Conservation (phyloP, 2,329 filamentous ascomycete genomes). For the Colletotrichum magnum region DNA sequence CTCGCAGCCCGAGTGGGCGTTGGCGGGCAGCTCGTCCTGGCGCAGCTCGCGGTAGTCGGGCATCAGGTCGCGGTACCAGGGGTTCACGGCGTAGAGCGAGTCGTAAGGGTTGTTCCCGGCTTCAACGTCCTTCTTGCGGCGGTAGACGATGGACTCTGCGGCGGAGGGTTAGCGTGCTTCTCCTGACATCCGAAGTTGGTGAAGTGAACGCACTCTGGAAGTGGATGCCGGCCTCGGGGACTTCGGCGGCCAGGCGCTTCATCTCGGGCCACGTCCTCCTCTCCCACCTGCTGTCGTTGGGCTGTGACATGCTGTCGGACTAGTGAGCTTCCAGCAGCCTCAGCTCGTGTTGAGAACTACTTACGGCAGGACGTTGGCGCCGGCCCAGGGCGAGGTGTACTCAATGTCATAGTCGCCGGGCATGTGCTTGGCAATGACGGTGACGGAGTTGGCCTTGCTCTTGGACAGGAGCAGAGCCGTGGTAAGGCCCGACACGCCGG, state of each 20-base stretch:
- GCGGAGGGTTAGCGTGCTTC: conserved; percentile 52
- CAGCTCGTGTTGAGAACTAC: conserved; percentile 44
- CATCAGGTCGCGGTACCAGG: conserved; percentile 82
- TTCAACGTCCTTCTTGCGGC: conserved; percentile 70
- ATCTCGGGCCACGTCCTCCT: conserved; percentile 71
- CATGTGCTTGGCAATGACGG: conserved; percentile 78
- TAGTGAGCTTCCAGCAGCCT: neutral
- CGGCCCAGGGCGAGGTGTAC: conserved; percentile 86
- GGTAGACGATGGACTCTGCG: conserved; percentile 58
- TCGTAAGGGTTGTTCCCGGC: conserved; percentile 76
- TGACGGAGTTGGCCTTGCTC: conserved; percentile 57
- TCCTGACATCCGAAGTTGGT: conserved; percentile 54
- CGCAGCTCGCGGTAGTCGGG: conserved; percentile 78
- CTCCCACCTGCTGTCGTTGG: conserved; percentile 64
- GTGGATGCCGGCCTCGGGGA: conserved; percentile 81
- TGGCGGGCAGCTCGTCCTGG: conserved; percentile 70
- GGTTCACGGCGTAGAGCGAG: conserved; percentile 74
- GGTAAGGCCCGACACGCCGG: conserved; percentile 67
- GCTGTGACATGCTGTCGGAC: conserved; percentile 50
- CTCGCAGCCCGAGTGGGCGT: conserved; percentile 67
- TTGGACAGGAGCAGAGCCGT: conserved; percentile 64
- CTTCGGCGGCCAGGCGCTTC: conserved; percentile 67
- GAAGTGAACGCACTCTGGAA: conserved; percentile 67
- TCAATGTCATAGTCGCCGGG: conserved; percentile 88
- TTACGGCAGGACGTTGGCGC: conserved; percentile 80